phyloP scores from a whole-genome alignment of 768 basidiomycete genomes.

The Boletus reticulatus region DNA sequence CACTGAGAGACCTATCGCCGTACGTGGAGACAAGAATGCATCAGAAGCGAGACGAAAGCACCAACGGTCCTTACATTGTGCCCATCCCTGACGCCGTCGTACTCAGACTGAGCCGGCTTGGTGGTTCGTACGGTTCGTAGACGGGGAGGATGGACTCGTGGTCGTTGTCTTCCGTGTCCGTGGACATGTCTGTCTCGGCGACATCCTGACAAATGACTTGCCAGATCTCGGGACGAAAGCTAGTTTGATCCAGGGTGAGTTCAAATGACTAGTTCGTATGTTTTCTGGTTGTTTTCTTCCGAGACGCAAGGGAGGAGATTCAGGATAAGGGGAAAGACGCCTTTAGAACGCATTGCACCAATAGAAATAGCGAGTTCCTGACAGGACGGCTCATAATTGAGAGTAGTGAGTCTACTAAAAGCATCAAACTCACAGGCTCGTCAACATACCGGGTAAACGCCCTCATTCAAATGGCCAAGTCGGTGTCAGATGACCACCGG shows the following conservation, averaged over 20 bases:
- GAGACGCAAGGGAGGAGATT: neutral
- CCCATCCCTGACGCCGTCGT: neutral
- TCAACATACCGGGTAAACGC: neutral
- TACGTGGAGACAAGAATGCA: neutral
- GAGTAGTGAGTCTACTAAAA: neutral
- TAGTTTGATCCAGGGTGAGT: conserved; percentile 15
- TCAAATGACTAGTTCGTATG: neutral
- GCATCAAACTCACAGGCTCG: neutral
- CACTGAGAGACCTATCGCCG: conserved; percentile 3
- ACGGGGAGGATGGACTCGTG: conserved; percentile 19
- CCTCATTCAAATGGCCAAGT: no score
- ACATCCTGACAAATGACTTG: conserved; percentile 19
- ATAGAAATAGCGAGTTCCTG: neutral
- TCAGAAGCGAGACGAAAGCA: neutral
- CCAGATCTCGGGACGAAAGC: conserved; percentile 21
- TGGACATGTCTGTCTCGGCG: neutral
- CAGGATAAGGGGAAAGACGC: neutral
- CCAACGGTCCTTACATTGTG: conserved; percentile 1
- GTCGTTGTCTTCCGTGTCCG: neutral
- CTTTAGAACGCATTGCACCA: neutral
- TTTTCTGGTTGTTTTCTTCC: neutral
- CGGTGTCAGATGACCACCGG: neutral
- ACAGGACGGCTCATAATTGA: neutral
- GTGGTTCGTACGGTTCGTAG: conserved; percentile 24
- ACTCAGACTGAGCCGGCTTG: neutral